Evolutionary conservation across 148 eudicot species (phyloP), one percentile per base, ranked within the genome.

Genomic region (Diospyros kaki): DNA sequence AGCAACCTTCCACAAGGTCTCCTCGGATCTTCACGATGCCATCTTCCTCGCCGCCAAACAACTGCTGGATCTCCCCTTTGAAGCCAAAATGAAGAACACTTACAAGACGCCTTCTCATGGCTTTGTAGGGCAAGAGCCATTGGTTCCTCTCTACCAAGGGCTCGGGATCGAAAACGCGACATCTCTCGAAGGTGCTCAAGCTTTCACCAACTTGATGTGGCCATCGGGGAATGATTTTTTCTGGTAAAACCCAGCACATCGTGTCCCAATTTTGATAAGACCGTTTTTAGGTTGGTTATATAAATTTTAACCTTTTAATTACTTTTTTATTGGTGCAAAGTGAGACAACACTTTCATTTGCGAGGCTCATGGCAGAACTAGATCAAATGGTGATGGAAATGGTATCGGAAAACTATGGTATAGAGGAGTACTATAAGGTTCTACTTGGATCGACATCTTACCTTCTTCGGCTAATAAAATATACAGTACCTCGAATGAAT

Each of bases 341-440:
- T 68, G 82, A 81, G 69, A 76, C 78, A 2, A 6, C 78, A 43
- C 17, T 78, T 0, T 73, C 44, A 63, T 84, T 54, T 70, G 40
- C 87, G 6, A 78, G 64, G 72, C 28, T 52, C 48, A 48, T 84
- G 72, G 69, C 84, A 2, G 82, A 81, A 41, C 51, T 84, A 46
- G 87, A 84, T 70, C 80, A 79, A 55, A 28, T 63, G 50, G 84
- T 84, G 64, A 84, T 76, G 84, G 73, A 68, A 77, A 84, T 84
- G 87, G 81, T 84, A 41, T 76, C 84, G 0, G 79, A 81, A 52
- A 70, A 76, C 43, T 84, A 84, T 61, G 83, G 81, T 3, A 63
- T 81, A 69, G 76, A 75, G 77, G 68, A 70, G 3, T 46, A 74
- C 66, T 79, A 84, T 50, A 76, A 81, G 39, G 9, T 48, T 6